These are phyloP conservation scores for Colletotrichum echinochloae DNA, from an alignment of 2,329 filamentous ascomycete species.

Conservation along the genomic window DNA sequence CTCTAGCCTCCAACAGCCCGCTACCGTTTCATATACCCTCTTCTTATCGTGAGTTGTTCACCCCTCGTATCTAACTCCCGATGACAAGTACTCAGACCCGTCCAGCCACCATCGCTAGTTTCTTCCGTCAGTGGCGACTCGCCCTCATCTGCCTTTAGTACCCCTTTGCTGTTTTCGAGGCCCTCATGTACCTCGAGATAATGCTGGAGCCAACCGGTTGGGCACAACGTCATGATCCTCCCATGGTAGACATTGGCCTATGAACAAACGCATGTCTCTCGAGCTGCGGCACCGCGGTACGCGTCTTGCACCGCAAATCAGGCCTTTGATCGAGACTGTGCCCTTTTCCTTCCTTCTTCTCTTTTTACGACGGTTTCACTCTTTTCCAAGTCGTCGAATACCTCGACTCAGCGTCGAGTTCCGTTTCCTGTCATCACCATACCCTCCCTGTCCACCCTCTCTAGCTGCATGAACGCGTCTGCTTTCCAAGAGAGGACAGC, in stretches of 20 bases:
- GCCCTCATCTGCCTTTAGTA: not conserved
- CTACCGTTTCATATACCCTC: not conserved
- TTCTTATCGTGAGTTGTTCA: conserved; percentile 1
- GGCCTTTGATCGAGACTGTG: not conserved
- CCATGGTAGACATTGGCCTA: not conserved
- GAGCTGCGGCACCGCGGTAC: not conserved
- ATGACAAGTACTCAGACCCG: not conserved
- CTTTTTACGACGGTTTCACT: not conserved
- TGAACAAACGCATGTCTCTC: not conserved
- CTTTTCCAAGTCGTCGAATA: too few relatives aligned
- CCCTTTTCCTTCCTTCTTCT: not conserved
- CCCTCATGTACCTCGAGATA: not conserved
- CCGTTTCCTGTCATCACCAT: not conserved
- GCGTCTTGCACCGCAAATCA: not conserved
- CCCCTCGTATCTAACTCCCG: not conserved
- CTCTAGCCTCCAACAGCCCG: not conserved
- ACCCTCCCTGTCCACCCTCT: not conserved
- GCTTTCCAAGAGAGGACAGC: not conserved
- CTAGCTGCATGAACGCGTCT: not conserved
- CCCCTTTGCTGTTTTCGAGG: not conserved
- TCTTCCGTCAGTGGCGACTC: not conserved
- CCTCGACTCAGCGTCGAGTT: too few relatives aligned
- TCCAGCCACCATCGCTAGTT: not conserved
- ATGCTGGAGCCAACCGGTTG: not conserved
- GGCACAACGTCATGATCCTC: not conserved